These are phyloP conservation scores for Sanguinoderma infundibulare DNA, from an alignment of 1,284 basidiomycete genomes.

Conservation along the genomic window DNA sequence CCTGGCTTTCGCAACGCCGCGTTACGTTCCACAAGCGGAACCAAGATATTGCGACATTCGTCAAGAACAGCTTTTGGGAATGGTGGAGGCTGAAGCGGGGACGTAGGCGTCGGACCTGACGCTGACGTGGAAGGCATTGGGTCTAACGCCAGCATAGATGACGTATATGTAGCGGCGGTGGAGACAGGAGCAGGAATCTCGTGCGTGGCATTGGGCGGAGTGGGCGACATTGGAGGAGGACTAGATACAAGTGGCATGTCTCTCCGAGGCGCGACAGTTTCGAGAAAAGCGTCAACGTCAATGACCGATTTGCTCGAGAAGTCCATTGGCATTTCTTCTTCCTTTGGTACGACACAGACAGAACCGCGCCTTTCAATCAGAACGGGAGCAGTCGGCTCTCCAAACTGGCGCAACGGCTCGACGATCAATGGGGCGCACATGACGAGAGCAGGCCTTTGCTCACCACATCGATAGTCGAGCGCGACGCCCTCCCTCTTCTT, in stretches of 20 bases:
- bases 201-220: not conserved
- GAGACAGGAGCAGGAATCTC: not conserved
- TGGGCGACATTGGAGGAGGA: not conserved
- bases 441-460: too few relatives aligned
- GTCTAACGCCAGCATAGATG: not conserved
- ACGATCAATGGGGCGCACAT: too few relatives aligned
- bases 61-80: conserved; percentile 10
- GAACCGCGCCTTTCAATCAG: not conserved
- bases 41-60: conserved; percentile 24
- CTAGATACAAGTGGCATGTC: not conserved
- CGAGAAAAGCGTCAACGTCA: conserved; percentile 3
- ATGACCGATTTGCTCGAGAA: not conserved
- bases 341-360: not conserved
- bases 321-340: not conserved
- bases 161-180: not conserved
- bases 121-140: not conserved
- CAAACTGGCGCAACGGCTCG: conserved; percentile 8
- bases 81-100: not conserved
- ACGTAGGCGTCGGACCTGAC: not conserved
- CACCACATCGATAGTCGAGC: conserved; percentile 23
- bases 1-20: conserved; percentile 29
- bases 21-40: conserved; percentile 31
- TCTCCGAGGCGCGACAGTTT: not conserved
- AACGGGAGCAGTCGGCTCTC: conserved; percentile 11
- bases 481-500: conserved; percentile 10